These are phyloP conservation scores for Lasiosphaeria hispida DNA, from an alignment of 495 filamentous ascomycete genomes.

Conservation along the genomic window DNA sequence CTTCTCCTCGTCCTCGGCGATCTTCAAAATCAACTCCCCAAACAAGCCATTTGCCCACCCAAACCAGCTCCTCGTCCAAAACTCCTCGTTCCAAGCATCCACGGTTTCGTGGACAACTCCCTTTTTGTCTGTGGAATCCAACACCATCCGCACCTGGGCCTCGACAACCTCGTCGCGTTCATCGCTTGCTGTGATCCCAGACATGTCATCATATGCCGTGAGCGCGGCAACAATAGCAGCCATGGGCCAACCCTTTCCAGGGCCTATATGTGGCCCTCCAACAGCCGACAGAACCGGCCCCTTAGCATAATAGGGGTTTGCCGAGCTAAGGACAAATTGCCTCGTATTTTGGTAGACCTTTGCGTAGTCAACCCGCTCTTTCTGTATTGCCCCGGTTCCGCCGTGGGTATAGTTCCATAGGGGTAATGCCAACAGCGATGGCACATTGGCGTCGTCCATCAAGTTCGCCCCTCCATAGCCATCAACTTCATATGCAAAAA, in stretches of 20 bases:
- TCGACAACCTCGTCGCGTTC: slow-evolving; percentile 24
- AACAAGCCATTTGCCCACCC: slow-evolving; percentile 70
- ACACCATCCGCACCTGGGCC: slow-evolving; percentile 36
- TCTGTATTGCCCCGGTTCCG: slow-evolving; percentile 1
- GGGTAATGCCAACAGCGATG: slow-evolving; percentile 50
- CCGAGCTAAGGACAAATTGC: slow-evolving; percentile 49
- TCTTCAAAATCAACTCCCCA: slow-evolving; percentile 57
- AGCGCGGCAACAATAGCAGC: slow-evolving; percentile 50
- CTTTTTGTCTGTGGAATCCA: slow-evolving; percentile 54
- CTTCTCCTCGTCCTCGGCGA: slow-evolving; percentile 30
- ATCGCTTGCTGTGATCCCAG: slow-evolving; percentile 43
- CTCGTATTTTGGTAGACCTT: slow-evolving; percentile 58
- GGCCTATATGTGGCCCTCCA: slow-evolving; percentile 58
- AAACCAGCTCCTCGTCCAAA: slow-evolving; percentile 65
- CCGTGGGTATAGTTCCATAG: slow-evolving; percentile 31
- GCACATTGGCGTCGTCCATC: slow-evolving; percentile 67
- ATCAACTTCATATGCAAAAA: slow-evolving; percentile 63
- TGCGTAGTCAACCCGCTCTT: slow-evolving; percentile 27
- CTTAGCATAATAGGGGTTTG: slow-evolving; percentile 58
- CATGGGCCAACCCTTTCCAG: slow-evolving; percentile 60
- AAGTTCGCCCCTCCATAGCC: slow-evolving; percentile 57
- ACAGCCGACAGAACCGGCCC: slow-evolving; percentile 55
- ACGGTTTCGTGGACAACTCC: slow-evolving; percentile 63
- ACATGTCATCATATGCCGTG: slow-evolving; percentile 41
- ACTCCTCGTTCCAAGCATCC: slow-evolving; percentile 47